Conservation (phyloP, 208 protist species). For the Willaertia magna region DNA sequence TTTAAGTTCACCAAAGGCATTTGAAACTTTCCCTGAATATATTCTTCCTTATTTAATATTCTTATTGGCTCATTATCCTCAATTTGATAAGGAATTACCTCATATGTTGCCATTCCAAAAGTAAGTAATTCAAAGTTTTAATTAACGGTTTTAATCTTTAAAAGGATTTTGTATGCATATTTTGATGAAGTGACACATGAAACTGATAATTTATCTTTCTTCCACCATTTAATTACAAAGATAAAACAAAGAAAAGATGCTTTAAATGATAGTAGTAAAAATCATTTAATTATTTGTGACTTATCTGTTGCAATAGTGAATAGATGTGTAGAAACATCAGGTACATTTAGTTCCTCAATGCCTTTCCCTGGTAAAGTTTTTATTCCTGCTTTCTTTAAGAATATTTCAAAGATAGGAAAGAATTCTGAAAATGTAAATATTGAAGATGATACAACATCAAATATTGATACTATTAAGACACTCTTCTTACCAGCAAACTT, state of each 20-base stretch:
- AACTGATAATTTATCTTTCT: constrained; percentile 2
- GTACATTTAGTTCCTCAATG: background rate
- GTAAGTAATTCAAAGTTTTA: background rate
- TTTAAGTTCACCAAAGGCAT: background rate
- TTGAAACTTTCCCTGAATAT: background rate
- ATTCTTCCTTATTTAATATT: background rate
- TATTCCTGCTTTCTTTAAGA: background rate
- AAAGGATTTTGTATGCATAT: background rate
- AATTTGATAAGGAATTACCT: background rate
- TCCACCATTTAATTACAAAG: background rate
- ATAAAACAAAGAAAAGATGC: background rate
- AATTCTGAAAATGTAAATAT: too few relatives aligned
- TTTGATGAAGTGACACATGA: background rate
- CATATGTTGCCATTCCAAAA: background rate
- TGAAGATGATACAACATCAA: too few relatives aligned
- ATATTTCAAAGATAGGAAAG: background rate
- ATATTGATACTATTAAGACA: background rate
- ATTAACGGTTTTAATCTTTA: background rate
- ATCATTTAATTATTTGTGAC: background rate
- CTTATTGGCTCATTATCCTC: background rate
- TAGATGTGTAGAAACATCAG: background rate
- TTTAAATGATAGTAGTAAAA: background rate
- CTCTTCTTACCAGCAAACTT: background rate
- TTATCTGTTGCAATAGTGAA: background rate
- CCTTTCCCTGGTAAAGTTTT: background rate